Conservation (phyloP, 164 flowering plant species). For the Liriodendron chinense region DNA sequence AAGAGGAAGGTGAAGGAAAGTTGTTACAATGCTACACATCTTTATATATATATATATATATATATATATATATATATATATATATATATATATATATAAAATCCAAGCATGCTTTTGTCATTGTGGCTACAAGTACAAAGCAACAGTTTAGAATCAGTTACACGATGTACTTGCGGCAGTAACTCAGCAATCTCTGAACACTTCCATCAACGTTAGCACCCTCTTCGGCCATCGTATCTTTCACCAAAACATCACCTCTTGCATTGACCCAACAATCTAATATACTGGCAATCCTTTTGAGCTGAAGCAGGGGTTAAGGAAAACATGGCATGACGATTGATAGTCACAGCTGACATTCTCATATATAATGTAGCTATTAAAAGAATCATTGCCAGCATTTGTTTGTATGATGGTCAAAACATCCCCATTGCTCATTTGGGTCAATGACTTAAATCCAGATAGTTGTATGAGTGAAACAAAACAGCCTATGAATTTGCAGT, state of each 20-base stretch:
- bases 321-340: conserved; percentile 4
- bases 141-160: conserved; percentile 10
- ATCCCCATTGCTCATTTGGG: no score
- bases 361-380: neutral
- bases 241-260: conserved; percentile 16
- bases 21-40: no score
- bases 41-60: no score
- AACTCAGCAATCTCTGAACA: conserved; percentile 46
- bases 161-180: conserved; percentile 36
- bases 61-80: no score
- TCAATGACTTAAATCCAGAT: no score
- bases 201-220: conserved; percentile 21
- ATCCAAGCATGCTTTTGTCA: no score
- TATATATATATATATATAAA: no score
- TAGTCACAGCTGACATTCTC: neutral
- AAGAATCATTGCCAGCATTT: neutral
- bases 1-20: no score
- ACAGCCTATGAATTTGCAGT: no score
- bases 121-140: no score
- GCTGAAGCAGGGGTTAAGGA: conserved; percentile 48
- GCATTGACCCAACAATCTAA: conserved; percentile 46
- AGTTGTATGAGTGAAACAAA: no score
- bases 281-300: conserved; percentile 45
- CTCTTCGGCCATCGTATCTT: conserved; percentile 1
- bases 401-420: neutral